Evolutionary conservation across 2,329 filamentous ascomycete species (phyloP), one percentile per base, ranked within the genome.

Genomic region (Immersiporthe knoxdaviesiana): DNA sequence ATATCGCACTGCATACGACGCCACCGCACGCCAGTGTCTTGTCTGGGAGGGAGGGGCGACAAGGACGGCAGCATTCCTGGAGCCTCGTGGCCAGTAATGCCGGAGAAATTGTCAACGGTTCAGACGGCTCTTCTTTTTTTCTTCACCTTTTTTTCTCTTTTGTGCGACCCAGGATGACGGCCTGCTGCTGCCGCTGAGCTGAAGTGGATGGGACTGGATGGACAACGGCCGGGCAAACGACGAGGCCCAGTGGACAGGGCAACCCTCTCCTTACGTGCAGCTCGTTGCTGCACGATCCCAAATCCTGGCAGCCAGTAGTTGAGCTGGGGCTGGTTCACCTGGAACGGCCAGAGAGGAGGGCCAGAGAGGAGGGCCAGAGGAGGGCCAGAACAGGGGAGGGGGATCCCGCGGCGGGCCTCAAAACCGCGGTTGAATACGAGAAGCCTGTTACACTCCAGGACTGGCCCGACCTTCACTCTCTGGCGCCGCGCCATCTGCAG

Each of bases 351-450:
- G 4, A 54, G n/a, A 54, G 59, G 59, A 4, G 35, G 35, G 35
- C n/a, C n/a, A n/a, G 8, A 35, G 35, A 35, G 35, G 35, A 35
- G 35, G 41, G 37, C 37, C n/a, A n/a, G n/a, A n/a, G n/a, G n/a
- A n/a, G n/a, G n/a, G n/a, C n/a, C 35, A 44, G 41, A 44, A 41
- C 59, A 62, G 59, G 59, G 59, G 35, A 44, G 52, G 52, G n/a
- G 52, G 37, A n/a, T n/a, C 59, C 32, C 59, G 59, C 44, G 59
- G 35, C 59, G 59, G 39, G 59, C 59, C 59, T 62, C 59, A 62
- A 62, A 62, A 14, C 59, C 37, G n/a, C n/a, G 4, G 39, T 21
- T 21, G 59, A 44, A 62, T 62, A 62, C 59, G 59, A 62, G 59
- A 24, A 35, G 21, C 24, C 32, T 39, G 24, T 8, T 30, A 18